Percentiles rank a stretch among this genome's conserved stretches.
phyloP scores from a whole-genome alignment of 768 basidiomycete genomes.

The Hirschioporus abietinus region DNA sequence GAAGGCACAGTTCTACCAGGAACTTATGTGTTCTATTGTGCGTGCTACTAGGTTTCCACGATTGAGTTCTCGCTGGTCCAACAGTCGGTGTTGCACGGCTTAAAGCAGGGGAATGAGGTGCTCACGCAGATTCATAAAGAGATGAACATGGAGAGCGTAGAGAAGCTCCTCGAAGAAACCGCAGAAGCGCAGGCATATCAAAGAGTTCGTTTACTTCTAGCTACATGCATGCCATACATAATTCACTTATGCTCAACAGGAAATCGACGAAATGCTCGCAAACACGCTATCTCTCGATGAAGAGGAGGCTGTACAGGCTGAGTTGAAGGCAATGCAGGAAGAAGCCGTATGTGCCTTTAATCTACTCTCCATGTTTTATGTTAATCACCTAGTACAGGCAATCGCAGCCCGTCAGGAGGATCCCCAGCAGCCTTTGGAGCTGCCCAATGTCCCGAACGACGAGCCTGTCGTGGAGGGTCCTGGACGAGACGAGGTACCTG shows the following conservation, averaged over 20 bases:
- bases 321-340: conserved; percentile 64
- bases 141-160: conserved; percentile 89
- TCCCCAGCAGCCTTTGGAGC: conserved; percentile 25
- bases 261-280: conserved; percentile 83
- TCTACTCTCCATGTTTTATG: conserved; percentile 1
- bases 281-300: conserved; percentile 82
- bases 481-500: conserved; percentile 4
- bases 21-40: not conserved
- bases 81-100: conserved; percentile 85
- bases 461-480: conserved; percentile 28
- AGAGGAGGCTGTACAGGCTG: conserved; percentile 88
- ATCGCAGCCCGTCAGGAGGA: conserved; percentile 26
- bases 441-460: conserved; percentile 53
- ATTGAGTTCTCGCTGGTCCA: conserved; percentile 97
- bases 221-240: conserved; percentile 4
- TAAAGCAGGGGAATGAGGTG: conserved; percentile 91
- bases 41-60: conserved; percentile 67
- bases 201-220: conserved; percentile 41
- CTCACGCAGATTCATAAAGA: conserved; percentile 92
- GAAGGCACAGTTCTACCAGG: not conserved
- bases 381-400: not conserved
- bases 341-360: conserved; percentile 44
- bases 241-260: conserved; percentile 42
- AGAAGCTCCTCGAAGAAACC: conserved; percentile 89
- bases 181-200: conserved; percentile 92